phyloP scores from a whole-genome alignment of 257 asterid species.

The Buddleja alternifolia region DNA sequence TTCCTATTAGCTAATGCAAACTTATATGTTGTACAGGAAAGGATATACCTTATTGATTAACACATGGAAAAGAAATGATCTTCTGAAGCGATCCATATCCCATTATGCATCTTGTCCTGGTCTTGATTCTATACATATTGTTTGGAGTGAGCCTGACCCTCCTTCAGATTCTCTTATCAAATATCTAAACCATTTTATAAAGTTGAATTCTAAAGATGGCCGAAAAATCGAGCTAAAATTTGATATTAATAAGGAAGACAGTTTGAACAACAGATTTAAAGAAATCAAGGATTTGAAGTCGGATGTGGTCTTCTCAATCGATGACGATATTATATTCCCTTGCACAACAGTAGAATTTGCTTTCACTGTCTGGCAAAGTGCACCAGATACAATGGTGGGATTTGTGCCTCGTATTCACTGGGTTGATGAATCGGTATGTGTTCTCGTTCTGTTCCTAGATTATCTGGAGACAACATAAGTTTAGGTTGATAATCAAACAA shows the following conservation, averaged over 20 bases:
- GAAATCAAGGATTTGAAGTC: constrained; percentile 75
- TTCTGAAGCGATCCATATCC: constrained; percentile 71
- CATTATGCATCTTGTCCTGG: constrained; percentile 77
- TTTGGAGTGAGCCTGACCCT: constrained; percentile 85
- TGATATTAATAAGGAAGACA: constrained; percentile 75
- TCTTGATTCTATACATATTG: constrained; percentile 68
- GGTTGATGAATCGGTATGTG: constrained; percentile 62
- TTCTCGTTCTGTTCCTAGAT: constrained; percentile 12
- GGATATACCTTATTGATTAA: constrained; percentile 81
- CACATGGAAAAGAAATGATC: constrained; percentile 92
- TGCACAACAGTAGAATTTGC: constrained; percentile 73
- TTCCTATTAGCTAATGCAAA: constrained; percentile 17
- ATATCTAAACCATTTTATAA: constrained; percentile 49
- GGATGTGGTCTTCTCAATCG: constrained; percentile 81
- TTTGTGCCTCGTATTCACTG: constrained; percentile 90
- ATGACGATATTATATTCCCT: constrained; percentile 80
- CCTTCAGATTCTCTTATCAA: constrained; percentile 66
- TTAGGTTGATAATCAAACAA: constrained; percentile 13
- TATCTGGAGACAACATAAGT: neutral
- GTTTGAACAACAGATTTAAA: constrained; percentile 85
- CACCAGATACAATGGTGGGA: constrained; percentile 86
- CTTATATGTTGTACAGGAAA: constrained; percentile 47
- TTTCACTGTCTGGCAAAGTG: constrained; percentile 77
- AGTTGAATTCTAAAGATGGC: constrained; percentile 47
- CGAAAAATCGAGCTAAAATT: constrained; percentile 63